phyloP scores from a whole-genome alignment of 495 filamentous ascomycete species.

The Aspergillus hancockii region DNA sequence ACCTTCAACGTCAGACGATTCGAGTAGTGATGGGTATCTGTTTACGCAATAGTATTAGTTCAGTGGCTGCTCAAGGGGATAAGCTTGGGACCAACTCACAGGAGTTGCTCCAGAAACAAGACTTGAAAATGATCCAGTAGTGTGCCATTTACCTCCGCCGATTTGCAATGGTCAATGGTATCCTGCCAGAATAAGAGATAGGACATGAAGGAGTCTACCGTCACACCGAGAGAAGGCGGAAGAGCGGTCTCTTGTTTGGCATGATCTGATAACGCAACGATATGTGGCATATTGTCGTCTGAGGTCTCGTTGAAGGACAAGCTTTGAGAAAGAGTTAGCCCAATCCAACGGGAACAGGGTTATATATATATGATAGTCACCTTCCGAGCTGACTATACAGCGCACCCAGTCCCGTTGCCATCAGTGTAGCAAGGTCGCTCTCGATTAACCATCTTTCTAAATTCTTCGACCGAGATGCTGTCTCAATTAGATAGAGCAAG shows the following conservation, averaged over 20 bases:
- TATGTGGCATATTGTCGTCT: slow-evolving; percentile 71
- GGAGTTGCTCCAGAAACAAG: slow-evolving; percentile 89
- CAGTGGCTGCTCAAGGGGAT: not conserved
- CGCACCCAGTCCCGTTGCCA: slow-evolving; percentile 94
- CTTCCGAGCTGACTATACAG: slow-evolving; percentile 95
- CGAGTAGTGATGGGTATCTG: slow-evolving; percentile 91
- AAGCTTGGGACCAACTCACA: slow-evolving; percentile 56
- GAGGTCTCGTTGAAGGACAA: slow-evolving; percentile 35
- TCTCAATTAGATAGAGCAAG: slow-evolving; percentile 92
- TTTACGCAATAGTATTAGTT: slow-evolving; percentile 15
- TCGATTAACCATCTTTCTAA: slow-evolving; percentile 96
- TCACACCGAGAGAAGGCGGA: slow-evolving; percentile 62
- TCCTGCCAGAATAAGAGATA: slow-evolving; percentile 98
- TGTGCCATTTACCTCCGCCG: slow-evolving; percentile 85
- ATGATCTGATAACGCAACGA: slow-evolving; percentile 86
- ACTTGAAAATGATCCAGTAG: slow-evolving; percentile 96
- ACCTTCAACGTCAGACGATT: slow-evolving; percentile 95
- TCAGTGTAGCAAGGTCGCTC: slow-evolving; percentile 92
- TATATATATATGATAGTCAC: slow-evolving; percentile 39
- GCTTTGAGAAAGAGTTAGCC: slow-evolving; percentile 24
- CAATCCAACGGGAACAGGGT: slow-evolving; percentile 2
- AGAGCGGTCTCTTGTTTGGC: slow-evolving; percentile 39
- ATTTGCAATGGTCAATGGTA: slow-evolving; percentile 91
- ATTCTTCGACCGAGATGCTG: slow-evolving; percentile 75
- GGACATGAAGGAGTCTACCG: slow-evolving; percentile 91